Percentiles rank a stretch among this genome's conserved stretches.
Evolutionary conservation across 1,139 yeast genomes (phyloP).

Genomic region (Pichia sp.): DNA sequence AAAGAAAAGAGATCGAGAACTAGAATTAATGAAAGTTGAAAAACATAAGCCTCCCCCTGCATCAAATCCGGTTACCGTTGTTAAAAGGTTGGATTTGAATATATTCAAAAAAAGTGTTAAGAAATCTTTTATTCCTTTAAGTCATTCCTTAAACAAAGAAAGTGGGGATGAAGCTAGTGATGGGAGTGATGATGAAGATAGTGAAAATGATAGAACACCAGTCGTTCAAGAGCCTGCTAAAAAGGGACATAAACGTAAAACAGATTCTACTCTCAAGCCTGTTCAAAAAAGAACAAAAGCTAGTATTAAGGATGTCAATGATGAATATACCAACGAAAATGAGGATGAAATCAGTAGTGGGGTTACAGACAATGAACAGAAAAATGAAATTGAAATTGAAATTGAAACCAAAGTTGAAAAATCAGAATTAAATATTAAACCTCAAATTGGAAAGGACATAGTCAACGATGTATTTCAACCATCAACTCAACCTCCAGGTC

Average conservation of each 20-base stretch:
- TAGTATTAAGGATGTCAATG: background rate
- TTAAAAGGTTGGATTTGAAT: slow-evolving; percentile 14
- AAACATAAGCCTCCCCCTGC: slow-evolving; percentile 10
- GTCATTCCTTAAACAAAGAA: slow-evolving; percentile 58
- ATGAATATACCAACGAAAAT: background rate
- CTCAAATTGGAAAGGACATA: background rate
- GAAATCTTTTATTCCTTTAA: slow-evolving; percentile 48
- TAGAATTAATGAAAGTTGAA: slow-evolving; percentile 19
- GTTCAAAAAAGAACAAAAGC: slow-evolving; percentile 22
- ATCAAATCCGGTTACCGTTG: slow-evolving; percentile 8
- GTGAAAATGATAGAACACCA: slow-evolving; percentile 31
- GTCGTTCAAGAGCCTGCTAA: slow-evolving; percentile 32
- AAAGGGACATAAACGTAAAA: slow-evolving; percentile 1
- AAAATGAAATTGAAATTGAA: background rate
- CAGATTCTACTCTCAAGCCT: background rate
- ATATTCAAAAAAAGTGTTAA: slow-evolving; percentile 10
- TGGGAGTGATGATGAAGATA: slow-evolving; percentile 10
- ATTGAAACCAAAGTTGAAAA: slow-evolving; percentile 25
- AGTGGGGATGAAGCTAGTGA: slow-evolving; percentile 21
- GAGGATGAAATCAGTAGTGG: slow-evolving; percentile 5
- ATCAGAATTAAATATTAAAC: slow-evolving; percentile 7
- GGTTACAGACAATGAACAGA: background rate
- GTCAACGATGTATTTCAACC: slow-evolving; percentile 42
- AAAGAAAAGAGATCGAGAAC: slow-evolving; percentile 32
- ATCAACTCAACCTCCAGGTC: slow-evolving; percentile 37